phyloP scores from a whole-genome alignment of 768 basidiomycete genomes.

The Dendrothele bispora region DNA sequence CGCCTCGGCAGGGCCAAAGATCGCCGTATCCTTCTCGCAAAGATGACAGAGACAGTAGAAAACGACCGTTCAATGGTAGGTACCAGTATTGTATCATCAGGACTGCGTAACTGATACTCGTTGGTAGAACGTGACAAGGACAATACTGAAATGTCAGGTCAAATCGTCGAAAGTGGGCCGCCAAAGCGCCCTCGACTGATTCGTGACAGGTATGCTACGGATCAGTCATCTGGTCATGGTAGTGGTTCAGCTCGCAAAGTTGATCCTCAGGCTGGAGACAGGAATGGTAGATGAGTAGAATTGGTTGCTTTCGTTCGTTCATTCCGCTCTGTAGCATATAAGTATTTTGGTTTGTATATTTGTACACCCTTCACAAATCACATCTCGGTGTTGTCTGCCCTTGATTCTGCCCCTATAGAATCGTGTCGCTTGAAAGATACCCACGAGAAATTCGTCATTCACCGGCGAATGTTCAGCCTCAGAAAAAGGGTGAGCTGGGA shows the following conservation, averaged over 20 bases:
- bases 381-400: no score
- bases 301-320: no score
- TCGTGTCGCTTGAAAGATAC: no score
- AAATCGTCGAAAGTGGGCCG: slow-evolving; percentile 39
- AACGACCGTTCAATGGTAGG: slow-evolving; percentile 70
- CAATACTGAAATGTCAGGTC: slow-evolving; percentile 32
- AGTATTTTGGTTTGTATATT: no score
- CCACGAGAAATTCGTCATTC: no score
- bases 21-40: slow-evolving; percentile 40
- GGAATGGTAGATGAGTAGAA: no score
- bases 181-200: slow-evolving; percentile 63
- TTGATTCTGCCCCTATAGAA: no score
- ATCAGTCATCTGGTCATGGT: slow-evolving; percentile 34
- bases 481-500: no score
- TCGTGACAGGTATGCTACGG: slow-evolving; percentile 47
- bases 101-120: slow-evolving; percentile 9
- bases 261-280: slow-evolving; percentile 35
- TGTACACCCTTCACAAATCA: no score
- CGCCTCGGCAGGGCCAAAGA: slow-evolving; percentile 40
- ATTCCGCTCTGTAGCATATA: no score
- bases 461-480: no score
- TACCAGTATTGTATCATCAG: slow-evolving; percentile 3
- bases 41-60: slow-evolving; percentile 67
- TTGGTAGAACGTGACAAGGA: slow-evolving; percentile 66
- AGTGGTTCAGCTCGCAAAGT: slow-evolving; percentile 60